A percentile compares a stretch with the other conserved stretches of the same genome.
These are phyloP conservation scores for Laetiporus sulphureus DNA, from an alignment of 1,284 basidiomycete genomes.

Conservation along the genomic window DNA sequence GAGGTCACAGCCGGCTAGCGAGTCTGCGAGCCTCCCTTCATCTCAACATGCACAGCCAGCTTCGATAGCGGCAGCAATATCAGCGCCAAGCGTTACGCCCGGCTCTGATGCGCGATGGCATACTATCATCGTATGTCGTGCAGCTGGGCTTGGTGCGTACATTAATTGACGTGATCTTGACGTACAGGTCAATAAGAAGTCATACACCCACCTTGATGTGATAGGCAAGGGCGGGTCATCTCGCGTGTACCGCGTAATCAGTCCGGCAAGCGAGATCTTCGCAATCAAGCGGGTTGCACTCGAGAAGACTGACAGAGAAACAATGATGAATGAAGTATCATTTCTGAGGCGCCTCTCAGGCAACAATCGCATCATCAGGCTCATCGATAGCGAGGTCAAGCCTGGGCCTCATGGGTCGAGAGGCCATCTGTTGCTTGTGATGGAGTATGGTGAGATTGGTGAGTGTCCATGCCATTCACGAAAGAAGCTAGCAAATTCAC, in stretches of 20 bases:
- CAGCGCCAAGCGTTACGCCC: too few species aligned
- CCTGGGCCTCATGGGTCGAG: conserved; percentile 56
- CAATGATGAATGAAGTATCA: conserved; percentile 90
- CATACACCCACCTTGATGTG: conserved; percentile 78
- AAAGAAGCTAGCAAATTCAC: too few species aligned
- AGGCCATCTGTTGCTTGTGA: conserved; percentile 72
- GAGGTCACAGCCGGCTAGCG: too few species aligned
- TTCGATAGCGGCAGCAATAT: too few species aligned
- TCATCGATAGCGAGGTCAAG: conserved; percentile 82
- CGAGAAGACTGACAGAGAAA: conserved; percentile 80
- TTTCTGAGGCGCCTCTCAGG: conserved; percentile 82
- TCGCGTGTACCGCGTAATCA: conserved; percentile 88
- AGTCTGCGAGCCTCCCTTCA: too few species aligned
- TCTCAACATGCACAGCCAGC: too few species aligned
- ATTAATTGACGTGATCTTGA: too few species aligned
- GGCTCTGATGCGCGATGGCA: too few species aligned
- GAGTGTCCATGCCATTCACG: conserved; percentile 9
- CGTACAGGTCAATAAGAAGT: conserved; percentile 68
- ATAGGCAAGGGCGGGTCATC: conserved; percentile 91
- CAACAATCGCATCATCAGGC: conserved; percentile 82
- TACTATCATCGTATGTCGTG: too few species aligned
- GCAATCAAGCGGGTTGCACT: conserved; percentile 87
- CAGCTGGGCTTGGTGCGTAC: too few species aligned
- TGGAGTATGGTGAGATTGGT: conserved; percentile 90
- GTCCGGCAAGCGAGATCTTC: conserved; percentile 67